Evolutionary conservation across 352 stramenopile genomes (phyloP).

Genomic region (Phytophthora colocasiae): DNA sequence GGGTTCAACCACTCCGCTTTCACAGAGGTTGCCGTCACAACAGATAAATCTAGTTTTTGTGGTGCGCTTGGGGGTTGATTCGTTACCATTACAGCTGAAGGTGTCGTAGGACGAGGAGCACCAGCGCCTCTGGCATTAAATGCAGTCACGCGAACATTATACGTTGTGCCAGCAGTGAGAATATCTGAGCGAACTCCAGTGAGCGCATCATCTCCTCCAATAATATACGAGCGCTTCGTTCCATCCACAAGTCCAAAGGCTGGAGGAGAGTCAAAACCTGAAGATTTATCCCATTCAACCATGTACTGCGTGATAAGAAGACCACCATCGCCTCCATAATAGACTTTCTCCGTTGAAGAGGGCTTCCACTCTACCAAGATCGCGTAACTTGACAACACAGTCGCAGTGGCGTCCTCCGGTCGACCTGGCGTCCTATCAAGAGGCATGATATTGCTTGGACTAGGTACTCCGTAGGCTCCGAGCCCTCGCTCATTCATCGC

Average conservation of each 20-base stretch:
- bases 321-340: conserved; percentile 93
- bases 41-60: conserved; percentile 57
- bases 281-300: conserved; percentile 94
- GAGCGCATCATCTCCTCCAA: conserved; percentile 94
- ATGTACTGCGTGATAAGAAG: conserved; percentile 95
- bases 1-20: conserved; percentile 90
- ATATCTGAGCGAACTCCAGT: conserved; percentile 90
- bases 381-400: conserved; percentile 89
- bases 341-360: conserved; percentile 82
- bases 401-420: conserved; percentile 63
- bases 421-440: conserved; percentile 80
- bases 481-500: conserved; percentile 93
- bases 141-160: conserved; percentile 78
- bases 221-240: conserved; percentile 71
- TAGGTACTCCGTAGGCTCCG: conserved; percentile 52
- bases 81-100: conserved; percentile 55
- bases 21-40: conserved; percentile 78
- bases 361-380: conserved; percentile 92
- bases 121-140: conserved; percentile 86
- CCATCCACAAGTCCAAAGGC: conserved; percentile 68
- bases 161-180: conserved; percentile 80
- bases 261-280: conserved; percentile 91
- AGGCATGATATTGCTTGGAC: conserved; percentile 61
- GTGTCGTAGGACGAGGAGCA: conserved; percentile 39
- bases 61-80: conserved; percentile 74